Percentiles rank a stretch among this genome's conserved stretches.
phyloP scores from a whole-genome alignment of 495 filamentous ascomycete species.

The Hyaloscypha hepaticicola region DNA sequence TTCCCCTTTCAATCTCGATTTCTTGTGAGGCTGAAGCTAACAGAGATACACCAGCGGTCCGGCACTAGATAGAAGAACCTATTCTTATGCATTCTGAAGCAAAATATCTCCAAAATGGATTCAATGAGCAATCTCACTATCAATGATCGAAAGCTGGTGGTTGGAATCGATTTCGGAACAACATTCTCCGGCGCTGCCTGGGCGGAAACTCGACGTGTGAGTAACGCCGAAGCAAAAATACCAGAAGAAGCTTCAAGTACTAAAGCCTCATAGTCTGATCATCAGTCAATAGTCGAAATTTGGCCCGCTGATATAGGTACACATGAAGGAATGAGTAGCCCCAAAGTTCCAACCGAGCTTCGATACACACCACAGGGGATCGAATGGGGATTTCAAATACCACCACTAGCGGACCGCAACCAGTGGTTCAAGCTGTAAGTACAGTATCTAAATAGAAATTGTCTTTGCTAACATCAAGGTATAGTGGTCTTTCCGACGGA shows the following conservation, averaged over 20 bases:
- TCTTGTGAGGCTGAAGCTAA: not conserved
- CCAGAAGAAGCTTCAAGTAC: not conserved
- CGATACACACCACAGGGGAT: slow-evolving; percentile 34
- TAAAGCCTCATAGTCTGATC: slow-evolving; percentile 31
- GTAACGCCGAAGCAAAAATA: not conserved
- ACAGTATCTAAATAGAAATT: slow-evolving; percentile 22
- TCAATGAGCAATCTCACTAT: not conserved
- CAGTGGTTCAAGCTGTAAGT: slow-evolving; percentile 57
- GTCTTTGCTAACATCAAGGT: slow-evolving; percentile 14
- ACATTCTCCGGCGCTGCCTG: slow-evolving; percentile 52
- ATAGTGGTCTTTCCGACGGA: slow-evolving; percentile 38
- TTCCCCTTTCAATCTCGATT: too few relatives aligned
- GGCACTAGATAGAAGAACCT: not conserved
- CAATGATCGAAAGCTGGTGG: slow-evolving; percentile 33
- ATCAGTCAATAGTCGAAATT: slow-evolving; percentile 38
- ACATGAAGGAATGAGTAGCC: slow-evolving; percentile 30
- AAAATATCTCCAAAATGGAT: not conserved
- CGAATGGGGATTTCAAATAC: slow-evolving; percentile 54
- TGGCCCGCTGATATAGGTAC: slow-evolving; percentile 36
- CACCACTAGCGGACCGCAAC: slow-evolving; percentile 38
- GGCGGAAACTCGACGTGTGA: slow-evolving; percentile 38
- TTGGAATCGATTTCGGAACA: slow-evolving; percentile 48
- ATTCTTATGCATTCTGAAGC: not conserved
- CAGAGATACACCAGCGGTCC: not conserved
- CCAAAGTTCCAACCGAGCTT: slow-evolving; percentile 51